These are phyloP conservation scores for Debaryomyces prosopidis DNA, from an alignment of 805 yeast species.

Conservation along the genomic window DNA sequence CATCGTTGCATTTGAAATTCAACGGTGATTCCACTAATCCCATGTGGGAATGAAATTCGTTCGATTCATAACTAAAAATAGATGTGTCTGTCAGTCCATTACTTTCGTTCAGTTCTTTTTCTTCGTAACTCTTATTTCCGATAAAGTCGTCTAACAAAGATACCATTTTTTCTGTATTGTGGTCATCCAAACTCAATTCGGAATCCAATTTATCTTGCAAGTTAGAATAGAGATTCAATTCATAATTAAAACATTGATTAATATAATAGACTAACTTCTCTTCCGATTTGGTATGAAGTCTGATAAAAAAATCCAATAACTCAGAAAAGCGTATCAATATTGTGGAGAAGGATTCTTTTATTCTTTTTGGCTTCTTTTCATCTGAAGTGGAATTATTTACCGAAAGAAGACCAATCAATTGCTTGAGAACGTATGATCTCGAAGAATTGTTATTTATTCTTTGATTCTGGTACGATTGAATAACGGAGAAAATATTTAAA, in stretches of 20 bases:
- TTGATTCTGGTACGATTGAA: slow-evolving; percentile 4
- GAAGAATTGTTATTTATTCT: neutral
- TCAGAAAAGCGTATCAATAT: slow-evolving; percentile 16
- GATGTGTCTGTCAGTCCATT: slow-evolving; percentile 3
- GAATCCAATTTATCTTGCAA: slow-evolving; percentile 16
- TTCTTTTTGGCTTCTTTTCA: slow-evolving; percentile 13
- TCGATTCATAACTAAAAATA: slow-evolving; percentile 19
- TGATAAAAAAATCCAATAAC: slow-evolving; percentile 16
- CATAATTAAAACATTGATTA: slow-evolving; percentile 19
- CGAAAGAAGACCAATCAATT: slow-evolving; percentile 1
- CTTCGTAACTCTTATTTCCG: neutral
- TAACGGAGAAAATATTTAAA: slow-evolving; percentile 1
- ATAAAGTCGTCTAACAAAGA: slow-evolving; percentile 19
- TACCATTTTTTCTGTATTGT: slow-evolving; percentile 22
- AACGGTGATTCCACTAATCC: slow-evolving; percentile 10
- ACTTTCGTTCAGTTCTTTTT: neutral
- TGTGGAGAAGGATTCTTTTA: slow-evolving; percentile 17
- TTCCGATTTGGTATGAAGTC: slow-evolving; percentile 18
- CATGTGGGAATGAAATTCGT: neutral
- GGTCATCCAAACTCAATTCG: slow-evolving; percentile 12
- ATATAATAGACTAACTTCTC: slow-evolving; percentile 14
- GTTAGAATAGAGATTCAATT: slow-evolving; percentile 13
- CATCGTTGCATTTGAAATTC: slow-evolving; percentile 16
- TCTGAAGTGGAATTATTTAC: neutral
- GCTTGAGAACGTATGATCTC: slow-evolving; percentile 2